These are phyloP conservation scores for Dryadomyces quercivorus DNA, from an alignment of 2,329 filamentous ascomycete species.

Conservation along the genomic window DNA sequence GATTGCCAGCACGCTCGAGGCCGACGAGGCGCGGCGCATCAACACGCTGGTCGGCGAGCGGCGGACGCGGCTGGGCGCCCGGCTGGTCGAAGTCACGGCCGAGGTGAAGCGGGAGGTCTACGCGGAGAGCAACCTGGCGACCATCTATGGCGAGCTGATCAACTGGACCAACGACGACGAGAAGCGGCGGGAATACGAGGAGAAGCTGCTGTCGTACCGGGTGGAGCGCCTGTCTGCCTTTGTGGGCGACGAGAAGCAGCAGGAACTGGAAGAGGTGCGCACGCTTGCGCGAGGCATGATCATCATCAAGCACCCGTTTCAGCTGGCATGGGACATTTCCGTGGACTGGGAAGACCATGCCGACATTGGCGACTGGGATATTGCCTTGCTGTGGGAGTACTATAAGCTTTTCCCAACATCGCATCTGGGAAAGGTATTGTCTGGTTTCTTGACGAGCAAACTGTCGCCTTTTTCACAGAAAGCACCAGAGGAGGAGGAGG, in stretches of 20 bases:
- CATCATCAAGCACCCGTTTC: slow-evolving; percentile 83
- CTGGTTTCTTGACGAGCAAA: slow-evolving; percentile 69
- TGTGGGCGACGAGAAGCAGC: slow-evolving; percentile 50
- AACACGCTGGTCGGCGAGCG: slow-evolving; percentile 84
- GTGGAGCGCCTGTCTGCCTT: slow-evolving; percentile 66
- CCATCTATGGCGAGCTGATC: slow-evolving; percentile 70
- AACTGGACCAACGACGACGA: slow-evolving; percentile 88
- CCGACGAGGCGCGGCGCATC: slow-evolving; percentile 78
- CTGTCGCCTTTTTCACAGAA: slow-evolving; percentile 64
- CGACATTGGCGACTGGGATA: slow-evolving; percentile 64
- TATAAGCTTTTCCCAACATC: slow-evolving; percentile 72
- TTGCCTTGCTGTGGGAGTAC: slow-evolving; percentile 66
- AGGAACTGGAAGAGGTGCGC: slow-evolving; percentile 60
- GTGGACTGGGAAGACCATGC: slow-evolving; percentile 81
- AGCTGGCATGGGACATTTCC: slow-evolving; percentile 80
- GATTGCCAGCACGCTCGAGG: slow-evolving; percentile 72
- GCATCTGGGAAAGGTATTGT: slow-evolving; percentile 71
- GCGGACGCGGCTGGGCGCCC: slow-evolving; percentile 75
- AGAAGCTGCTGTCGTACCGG: slow-evolving; percentile 73
- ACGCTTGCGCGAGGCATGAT: slow-evolving; percentile 86
- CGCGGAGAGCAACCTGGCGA: slow-evolving; percentile 61
- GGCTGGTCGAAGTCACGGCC: slow-evolving; percentile 66
- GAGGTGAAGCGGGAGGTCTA: slow-evolving; percentile 85
- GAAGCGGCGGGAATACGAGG: slow-evolving; percentile 70
- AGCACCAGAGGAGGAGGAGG: not conserved